Conservation (phyloP, 1,139 yeast genomes). For the Protomyces inundatus region DNA sequence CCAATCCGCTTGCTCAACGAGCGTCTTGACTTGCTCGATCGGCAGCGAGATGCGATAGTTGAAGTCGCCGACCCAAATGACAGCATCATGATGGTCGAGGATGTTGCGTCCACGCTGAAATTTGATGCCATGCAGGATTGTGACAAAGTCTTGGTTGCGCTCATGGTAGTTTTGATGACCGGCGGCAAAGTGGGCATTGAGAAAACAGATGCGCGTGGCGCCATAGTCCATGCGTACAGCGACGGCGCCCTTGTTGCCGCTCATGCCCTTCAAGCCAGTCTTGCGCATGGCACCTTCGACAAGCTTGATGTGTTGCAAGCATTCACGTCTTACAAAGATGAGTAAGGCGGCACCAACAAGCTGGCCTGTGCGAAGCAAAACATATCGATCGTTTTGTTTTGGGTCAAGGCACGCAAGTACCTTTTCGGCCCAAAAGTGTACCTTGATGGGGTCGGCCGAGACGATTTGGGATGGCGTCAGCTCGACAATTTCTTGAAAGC, state of each 20-base stretch:
- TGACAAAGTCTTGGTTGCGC: slow-evolving; percentile 79
- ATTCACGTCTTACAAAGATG: slow-evolving; percentile 61
- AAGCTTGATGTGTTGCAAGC: slow-evolving; percentile 59
- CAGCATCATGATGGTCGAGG: slow-evolving; percentile 65
- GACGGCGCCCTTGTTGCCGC: slow-evolving; percentile 89
- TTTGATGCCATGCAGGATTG: slow-evolving; percentile 68
- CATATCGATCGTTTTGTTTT: slow-evolving; percentile 45
- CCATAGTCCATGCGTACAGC: slow-evolving; percentile 76
- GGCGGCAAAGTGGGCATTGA: slow-evolving; percentile 94
- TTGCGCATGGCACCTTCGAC: slow-evolving; percentile 77
- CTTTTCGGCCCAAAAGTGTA: slow-evolving; percentile 72
- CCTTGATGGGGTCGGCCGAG: slow-evolving; percentile 66
- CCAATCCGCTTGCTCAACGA: slow-evolving; percentile 48
- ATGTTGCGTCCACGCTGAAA: slow-evolving; percentile 67
- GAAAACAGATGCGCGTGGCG: slow-evolving; percentile 68
- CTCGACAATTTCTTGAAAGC: slow-evolving; percentile 89
- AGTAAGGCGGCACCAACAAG: slow-evolving; percentile 85
- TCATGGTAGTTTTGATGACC: slow-evolving; percentile 81
- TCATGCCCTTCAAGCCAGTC: slow-evolving; percentile 87
- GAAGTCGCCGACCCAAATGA: slow-evolving; percentile 94
- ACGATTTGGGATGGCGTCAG: slow-evolving; percentile 85
- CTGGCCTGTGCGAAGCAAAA: slow-evolving; percentile 76
- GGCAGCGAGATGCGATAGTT: slow-evolving; percentile 75
- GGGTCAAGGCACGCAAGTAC: slow-evolving; percentile 54
- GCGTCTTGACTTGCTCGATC: slow-evolving; percentile 65